These are phyloP conservation scores for Gigaspora rosea DNA, from an alignment of 192 early-diverging fungal species.

Conservation along the genomic window DNA sequence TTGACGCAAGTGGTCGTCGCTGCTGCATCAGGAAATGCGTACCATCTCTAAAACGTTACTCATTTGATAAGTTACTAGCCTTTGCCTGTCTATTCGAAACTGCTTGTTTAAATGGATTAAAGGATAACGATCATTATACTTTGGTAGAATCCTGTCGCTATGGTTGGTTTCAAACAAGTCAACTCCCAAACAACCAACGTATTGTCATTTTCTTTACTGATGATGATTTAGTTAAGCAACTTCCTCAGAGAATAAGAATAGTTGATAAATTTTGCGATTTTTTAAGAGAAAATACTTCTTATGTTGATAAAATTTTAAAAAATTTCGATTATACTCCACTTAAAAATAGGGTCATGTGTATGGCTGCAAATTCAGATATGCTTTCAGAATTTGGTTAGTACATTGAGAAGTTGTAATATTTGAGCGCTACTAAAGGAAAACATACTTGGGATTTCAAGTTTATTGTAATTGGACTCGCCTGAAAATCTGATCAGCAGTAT, in stretches of 20 bases:
- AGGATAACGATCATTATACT: conserved; percentile 11
- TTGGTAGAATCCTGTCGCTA: conserved; percentile 22
- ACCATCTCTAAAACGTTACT: background rate
- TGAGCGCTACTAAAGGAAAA: too few relatives aligned
- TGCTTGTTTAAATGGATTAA: too few relatives aligned
- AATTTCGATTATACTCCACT: conserved; percentile 4
- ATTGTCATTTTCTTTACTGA: conserved; percentile 26
- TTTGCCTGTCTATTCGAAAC: conserved; percentile 26
- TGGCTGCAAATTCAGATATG: conserved; percentile 24
- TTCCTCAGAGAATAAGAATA: conserved; percentile 16
- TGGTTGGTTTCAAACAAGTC: conserved; percentile 26
- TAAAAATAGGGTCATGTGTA: conserved; percentile 19
- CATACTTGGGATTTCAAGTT: too few relatives aligned
- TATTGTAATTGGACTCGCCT: too few relatives aligned
- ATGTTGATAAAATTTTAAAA: background rate
- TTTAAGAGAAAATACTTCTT: background rate
- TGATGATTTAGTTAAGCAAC: conserved; percentile 8
- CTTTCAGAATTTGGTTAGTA: conserved; percentile 29
- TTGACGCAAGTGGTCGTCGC: conserved; percentile 31
- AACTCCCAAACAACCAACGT: conserved; percentile 24
- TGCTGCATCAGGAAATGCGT: conserved; percentile 26
- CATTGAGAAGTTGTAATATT: background rate
- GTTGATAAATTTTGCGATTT: conserved; percentile 25
- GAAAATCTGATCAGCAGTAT: too few relatives aligned
- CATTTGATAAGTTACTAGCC: conserved; percentile 21